Percentiles rank a stretch among this genome's conserved stretches.
Conservation (phyloP, 1,139 yeast species). For the Ogataea hybrid region DNA sequence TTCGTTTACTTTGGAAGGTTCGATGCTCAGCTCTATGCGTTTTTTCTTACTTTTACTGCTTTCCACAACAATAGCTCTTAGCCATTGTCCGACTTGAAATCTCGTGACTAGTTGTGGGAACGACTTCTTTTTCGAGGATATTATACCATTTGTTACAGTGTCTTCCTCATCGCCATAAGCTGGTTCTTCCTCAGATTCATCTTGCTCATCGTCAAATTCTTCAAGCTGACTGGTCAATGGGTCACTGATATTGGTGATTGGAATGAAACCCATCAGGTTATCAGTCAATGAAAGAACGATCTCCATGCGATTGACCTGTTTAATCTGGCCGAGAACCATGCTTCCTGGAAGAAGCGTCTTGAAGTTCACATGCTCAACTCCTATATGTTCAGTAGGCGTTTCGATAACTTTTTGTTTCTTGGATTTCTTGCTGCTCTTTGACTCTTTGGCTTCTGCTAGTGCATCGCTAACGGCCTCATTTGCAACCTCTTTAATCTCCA, state of each 20-base stretch:
- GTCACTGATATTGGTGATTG: constrained; percentile 72
- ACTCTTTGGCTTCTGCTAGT: constrained; percentile 46
- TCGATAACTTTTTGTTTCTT: constrained; percentile 18
- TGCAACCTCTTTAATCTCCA: constrained; percentile 89
- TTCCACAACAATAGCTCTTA: constrained; percentile 70
- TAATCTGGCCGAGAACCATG: constrained; percentile 71
- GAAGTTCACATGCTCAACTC: constrained; percentile 61
- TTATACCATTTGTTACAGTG: constrained; percentile 28
- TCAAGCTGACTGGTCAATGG: constrained; percentile 59
- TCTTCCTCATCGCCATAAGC: constrained; percentile 36
- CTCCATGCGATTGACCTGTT: constrained; percentile 58
- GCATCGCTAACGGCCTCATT: constrained; percentile 92
- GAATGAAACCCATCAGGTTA: constrained; percentile 74
- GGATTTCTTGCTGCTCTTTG: constrained; percentile 26
- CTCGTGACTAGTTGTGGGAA: constrained; percentile 55
- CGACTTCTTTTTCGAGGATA: constrained; percentile 35
- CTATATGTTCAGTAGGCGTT: constrained; percentile 34
- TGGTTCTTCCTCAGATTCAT: constrained; percentile 20
- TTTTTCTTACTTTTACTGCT: constrained; percentile 44
- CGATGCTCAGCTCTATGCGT: constrained; percentile 70
- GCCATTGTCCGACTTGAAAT: constrained; percentile 79
- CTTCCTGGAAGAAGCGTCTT: constrained; percentile 69
- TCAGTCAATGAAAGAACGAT: constrained; percentile 77
- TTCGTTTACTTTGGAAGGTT: constrained; percentile 70
- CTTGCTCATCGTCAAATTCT: constrained; percentile 42